Percentiles rank a stretch among this genome's conserved stretches.
Evolutionary conservation across 176 grass and related monocot species (phyloP).

Genomic region (Alloteropsis semialata): DNA sequence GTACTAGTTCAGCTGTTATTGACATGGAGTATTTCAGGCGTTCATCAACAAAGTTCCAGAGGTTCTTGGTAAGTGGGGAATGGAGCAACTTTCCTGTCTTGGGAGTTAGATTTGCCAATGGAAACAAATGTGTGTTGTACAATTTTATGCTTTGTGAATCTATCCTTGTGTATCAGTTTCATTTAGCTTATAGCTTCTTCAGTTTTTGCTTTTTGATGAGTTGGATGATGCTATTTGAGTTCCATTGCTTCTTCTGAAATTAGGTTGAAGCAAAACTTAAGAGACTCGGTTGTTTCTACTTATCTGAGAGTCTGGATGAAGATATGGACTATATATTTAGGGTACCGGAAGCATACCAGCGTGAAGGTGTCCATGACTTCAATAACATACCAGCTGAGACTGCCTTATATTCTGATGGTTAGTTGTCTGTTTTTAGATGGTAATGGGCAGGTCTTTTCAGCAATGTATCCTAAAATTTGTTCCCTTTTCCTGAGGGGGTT

Average conservation of each 20-base stretch:
- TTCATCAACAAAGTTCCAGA: slow-evolving; percentile 49
- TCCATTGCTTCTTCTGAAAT: slow-evolving; percentile 27
- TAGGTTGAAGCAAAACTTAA: slow-evolving; percentile 80
- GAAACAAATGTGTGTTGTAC: not conserved
- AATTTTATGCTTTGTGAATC: not conserved
- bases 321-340: slow-evolving; percentile 82
- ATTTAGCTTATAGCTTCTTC: slow-evolving; percentile 22
- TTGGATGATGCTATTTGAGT: slow-evolving; percentile 12
- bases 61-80: slow-evolving; percentile 58
- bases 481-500: not conserved
- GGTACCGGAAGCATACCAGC: slow-evolving; percentile 57
- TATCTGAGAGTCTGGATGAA: slow-evolving; percentile 95
- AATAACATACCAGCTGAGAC: slow-evolving; percentile 45
- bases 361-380: slow-evolving; percentile 49
- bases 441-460: not conserved
- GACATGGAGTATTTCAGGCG: slow-evolving; percentile 52
- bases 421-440: slow-evolving; percentile 28
- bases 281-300: slow-evolving; percentile 87
- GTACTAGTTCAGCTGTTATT: slow-evolving; percentile 40
- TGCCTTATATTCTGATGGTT: slow-evolving; percentile 55
- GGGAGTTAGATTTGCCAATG: slow-evolving; percentile 16
- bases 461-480: not conserved
- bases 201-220: slow-evolving; percentile 2
- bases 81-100: not conserved
- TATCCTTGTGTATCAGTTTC: slow-evolving; percentile 8